A percentile compares a stretch with the other conserved stretches of the same genome.
These are phyloP conservation scores for Talaromyces sp. DNA, from an alignment of 2,329 filamentous ascomycete genomes.

Conservation along the genomic window DNA sequence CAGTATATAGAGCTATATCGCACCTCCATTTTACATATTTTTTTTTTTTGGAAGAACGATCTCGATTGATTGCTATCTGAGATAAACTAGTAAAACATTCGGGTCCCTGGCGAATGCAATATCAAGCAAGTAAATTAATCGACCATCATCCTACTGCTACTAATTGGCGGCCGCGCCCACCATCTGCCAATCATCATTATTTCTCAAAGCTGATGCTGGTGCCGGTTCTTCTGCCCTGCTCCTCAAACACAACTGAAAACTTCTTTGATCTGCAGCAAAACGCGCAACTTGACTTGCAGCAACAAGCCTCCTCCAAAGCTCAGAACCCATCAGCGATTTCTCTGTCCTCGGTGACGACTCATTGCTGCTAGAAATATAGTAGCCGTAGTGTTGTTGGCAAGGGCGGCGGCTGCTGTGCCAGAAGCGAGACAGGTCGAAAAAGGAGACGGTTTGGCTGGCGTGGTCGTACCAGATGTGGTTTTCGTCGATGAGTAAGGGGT, in stretches of 20 bases:
- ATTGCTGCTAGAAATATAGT: neutral
- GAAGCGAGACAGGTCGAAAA: neutral
- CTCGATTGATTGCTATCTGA: neutral
- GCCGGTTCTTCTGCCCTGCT: neutral
- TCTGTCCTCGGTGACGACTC: neutral
- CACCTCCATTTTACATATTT: neutral
- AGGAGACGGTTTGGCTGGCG: neutral
- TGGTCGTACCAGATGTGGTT: neutral
- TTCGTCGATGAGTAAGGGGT: neutral
- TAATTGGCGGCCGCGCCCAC: neutral
- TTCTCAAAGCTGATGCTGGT: neutral
- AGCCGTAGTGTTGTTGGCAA: neutral
- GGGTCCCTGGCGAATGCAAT: too few relatives aligned
- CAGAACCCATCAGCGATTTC: neutral
- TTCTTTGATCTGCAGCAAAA: neutral
- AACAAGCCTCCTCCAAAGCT: neutral
- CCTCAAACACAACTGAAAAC: slow-evolving; percentile 1
- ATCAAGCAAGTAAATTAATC: neutral
- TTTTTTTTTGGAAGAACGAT: neutral
- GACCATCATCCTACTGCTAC: neutral
- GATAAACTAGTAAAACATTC: neutral
- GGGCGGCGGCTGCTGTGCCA: neutral
- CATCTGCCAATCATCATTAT: neutral
- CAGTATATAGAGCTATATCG: neutral
- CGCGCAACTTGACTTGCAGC: neutral